Base-by-base conservation (phyloP, 2,329 filamentous ascomycete species). In the Ophiocordyceps camponoti-saundersi region DNA sequence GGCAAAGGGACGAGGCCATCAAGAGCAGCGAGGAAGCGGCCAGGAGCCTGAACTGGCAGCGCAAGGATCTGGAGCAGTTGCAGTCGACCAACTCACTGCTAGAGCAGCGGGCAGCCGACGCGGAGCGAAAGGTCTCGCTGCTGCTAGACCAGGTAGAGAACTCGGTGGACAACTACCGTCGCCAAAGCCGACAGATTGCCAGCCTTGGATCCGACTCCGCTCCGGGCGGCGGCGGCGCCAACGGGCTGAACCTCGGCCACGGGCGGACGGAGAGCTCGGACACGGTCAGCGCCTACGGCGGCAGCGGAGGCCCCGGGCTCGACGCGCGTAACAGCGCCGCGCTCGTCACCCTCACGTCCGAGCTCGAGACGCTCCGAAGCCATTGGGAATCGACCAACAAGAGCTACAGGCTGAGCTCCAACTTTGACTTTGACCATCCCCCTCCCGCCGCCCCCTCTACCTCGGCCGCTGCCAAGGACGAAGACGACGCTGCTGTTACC, bases 371-470 rank as follows among this genome's bases (percentile, higher is more conserved):
- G 13, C 72, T 98, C 44, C 79, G 90, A 46, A 85, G 73, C 46
- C 89, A 95, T 57, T 98, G 92, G 92, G 88, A 96, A 66, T 86
- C 82, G 39, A 95, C 88, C 13, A 95, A 90, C 67, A 92, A 93
- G 64, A 93, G 86, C 57, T 95, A 96, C 63, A 82, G 92, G 22
- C 69, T 95, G 42, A 94, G 86, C 63, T 89, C 82, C 57, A 80
- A 84, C 46, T 93, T 94, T 56, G 89, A 95, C 59, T 89, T 93
- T 55, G 89, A 95, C 18, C 34, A 48, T 48, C 6, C 36, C n/a
- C 53, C 59, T 20, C 55, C 63, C 26, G 55, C 52, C 34, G 48
- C 47, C 44, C 26, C 26, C 7, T 29, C 26, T 29, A 29, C 26
- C 26, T 29, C 59, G 21, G 55, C 63, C 26, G 55, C 52, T 32